Evolutionary conservation across 1,284 basidiomycete genomes (phyloP), one percentile per base, ranked within the genome.

Genomic region (Boletus mariae): DNA sequence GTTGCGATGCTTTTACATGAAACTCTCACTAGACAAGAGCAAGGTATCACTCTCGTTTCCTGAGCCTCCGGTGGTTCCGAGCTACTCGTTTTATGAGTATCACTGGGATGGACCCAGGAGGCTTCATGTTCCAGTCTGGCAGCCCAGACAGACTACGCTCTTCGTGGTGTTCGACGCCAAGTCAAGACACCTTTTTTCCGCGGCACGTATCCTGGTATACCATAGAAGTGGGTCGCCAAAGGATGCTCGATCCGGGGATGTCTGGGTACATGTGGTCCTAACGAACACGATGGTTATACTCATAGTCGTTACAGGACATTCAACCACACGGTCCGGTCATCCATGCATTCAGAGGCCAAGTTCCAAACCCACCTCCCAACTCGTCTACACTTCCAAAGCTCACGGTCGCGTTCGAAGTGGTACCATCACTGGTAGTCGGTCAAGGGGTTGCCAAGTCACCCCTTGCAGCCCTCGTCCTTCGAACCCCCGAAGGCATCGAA

Each of bases 41-140:
- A 52, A 52, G 35, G 41, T 31, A 26, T 57, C 61, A 6, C 28
- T 42, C 23, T 51, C 60, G 10, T 20, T 50, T 37, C 20, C 52
- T 31, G 44, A 52, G 2, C 29, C 38, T 28, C 25, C 41, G 15
- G 5, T 15, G 4, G 17, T 41, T 32, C 54, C 49, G 5, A 52
- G 51, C 35, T 53, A 49, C 47, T 61, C 59, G 12, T 40, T 66
- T 10, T 61, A 65, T 3, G 64, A 66, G 20, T 55, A 60, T 34
- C 51, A 66, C 41, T 63, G 60, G 64, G 62, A 66, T 10, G 64
- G 62, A 20, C 64, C 64, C 2, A 65, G 51, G 37, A 62, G 62
- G 13, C 15, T 35, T 13, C 58, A 61, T 13, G 42, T 65, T 45
- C 64, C 64, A 9, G 58, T 63, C 13, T 65, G 55, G 60, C 60